A percentile compares a stretch with the other conserved stretches of the same genome.
These are phyloP conservation scores for Phytophthora europaea DNA, from an alignment of 352 stramenopile genomes.

Conservation along the genomic window DNA sequence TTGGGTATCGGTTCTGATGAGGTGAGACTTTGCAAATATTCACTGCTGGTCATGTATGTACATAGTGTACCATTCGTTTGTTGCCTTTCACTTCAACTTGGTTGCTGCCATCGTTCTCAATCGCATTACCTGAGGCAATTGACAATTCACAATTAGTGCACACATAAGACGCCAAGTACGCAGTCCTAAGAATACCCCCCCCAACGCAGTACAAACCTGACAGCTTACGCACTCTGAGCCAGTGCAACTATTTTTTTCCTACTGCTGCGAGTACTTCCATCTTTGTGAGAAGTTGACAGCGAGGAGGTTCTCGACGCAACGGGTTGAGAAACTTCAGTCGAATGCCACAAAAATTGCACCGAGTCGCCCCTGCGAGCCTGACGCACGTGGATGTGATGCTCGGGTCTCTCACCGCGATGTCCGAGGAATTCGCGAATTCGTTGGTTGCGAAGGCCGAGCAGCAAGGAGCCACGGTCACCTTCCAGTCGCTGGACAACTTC, in stretches of 20 bases:
- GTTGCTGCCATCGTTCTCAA: neutral
- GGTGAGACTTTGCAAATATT: neutral
- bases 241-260: no score
- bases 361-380: slow-evolving; percentile 11
- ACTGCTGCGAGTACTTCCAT: neutral
- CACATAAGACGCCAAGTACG: neutral
- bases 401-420: neutral
- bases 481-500: neutral
- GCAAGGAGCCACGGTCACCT: neutral
- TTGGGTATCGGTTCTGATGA: no score
- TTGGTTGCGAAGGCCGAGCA: neutral
- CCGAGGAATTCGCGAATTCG: neutral
- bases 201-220: neutral
- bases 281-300: neutral
- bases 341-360: slow-evolving; percentile 4
- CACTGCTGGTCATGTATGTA: neutral
- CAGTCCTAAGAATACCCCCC: neutral
- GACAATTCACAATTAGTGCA: neutral
- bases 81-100: neutral
- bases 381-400: slow-evolving; percentile 43
- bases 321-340: neutral
- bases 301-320: neutral
- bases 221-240: no score
- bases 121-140: neutral
- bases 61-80: neutral